Evolutionary conservation across 768 basidiomycete species (phyloP).

Genomic region (Psilocybe sp.): DNA sequence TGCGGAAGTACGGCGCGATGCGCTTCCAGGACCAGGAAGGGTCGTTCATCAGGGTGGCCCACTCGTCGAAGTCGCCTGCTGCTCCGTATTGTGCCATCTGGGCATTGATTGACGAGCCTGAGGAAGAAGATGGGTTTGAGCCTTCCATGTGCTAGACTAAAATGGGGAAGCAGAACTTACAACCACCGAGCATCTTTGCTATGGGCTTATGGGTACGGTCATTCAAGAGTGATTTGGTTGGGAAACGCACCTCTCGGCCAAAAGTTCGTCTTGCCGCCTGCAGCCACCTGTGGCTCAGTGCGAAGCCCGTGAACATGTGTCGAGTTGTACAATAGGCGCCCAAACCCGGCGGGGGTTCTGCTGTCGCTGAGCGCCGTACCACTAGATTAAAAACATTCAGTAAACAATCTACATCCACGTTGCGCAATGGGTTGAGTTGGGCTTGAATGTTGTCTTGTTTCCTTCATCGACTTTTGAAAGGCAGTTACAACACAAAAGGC

Average conservation of each 20-base stretch:
- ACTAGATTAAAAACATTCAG: constrained; percentile 24
- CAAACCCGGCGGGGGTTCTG: constrained; percentile 39
- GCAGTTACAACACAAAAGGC: no score
- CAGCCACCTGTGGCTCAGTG: constrained; percentile 54
- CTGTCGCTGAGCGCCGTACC: constrained; percentile 37
- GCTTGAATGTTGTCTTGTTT: no score
- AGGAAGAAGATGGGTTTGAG: neutral
- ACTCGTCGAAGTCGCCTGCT: constrained; percentile 69
- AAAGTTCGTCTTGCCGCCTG: constrained; percentile 40
- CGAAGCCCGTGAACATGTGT: constrained; percentile 47
- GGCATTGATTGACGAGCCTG: constrained; percentile 68
- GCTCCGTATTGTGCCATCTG: constrained; percentile 65
- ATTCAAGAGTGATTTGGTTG: neutral
- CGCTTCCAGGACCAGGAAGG: constrained; percentile 61
- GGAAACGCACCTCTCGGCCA: constrained; percentile 59
- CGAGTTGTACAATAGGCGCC: constrained; percentile 32
- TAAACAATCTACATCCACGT: neutral
- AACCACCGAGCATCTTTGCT: constrained; percentile 69
- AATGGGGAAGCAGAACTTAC: constrained; percentile 31
- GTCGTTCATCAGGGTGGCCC: constrained; percentile 51
- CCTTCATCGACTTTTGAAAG: no score
- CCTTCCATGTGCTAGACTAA: neutral
- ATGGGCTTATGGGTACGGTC: neutral
- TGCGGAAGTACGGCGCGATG: constrained; percentile 57
- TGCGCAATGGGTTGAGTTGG: no score